Percentiles rank a stretch among this genome's conserved stretches.
phyloP scores from a whole-genome alignment of 2,329 filamentous ascomycete species.

The Aspergillus sp. region DNA sequence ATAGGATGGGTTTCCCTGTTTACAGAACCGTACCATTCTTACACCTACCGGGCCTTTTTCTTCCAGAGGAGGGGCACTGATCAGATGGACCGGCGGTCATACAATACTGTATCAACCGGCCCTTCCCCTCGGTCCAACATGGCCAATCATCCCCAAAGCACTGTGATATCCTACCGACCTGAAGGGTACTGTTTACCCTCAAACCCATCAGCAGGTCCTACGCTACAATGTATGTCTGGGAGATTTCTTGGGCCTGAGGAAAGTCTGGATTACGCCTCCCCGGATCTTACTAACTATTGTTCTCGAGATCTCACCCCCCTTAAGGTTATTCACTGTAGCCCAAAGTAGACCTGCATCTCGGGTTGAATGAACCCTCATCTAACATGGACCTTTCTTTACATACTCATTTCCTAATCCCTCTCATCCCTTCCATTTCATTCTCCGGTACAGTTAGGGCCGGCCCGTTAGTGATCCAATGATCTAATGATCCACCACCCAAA shows the following conservation, averaged over 20 bases:
- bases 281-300: neutral
- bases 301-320: neutral
- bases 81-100: constrained; percentile 21
- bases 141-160: constrained; percentile 16
- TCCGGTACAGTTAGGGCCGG: constrained; percentile 25
- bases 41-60: constrained; percentile 4
- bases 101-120: constrained; percentile 14
- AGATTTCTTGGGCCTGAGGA: neutral
- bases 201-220: neutral
- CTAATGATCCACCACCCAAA: constrained; percentile 11
- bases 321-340: neutral
- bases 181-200: constrained; percentile 7
- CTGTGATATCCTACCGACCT: constrained; percentile 13
- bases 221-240: neutral
- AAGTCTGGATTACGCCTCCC: neutral
- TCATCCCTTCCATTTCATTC: constrained; percentile 2
- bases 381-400: neutral
- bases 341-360: neutral
- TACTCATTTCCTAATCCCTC: neutral
- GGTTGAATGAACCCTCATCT: too few species aligned
- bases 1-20: constrained; percentile 8
- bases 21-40: constrained; percentile 15
- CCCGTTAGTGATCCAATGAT: constrained; percentile 24
- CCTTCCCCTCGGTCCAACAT: constrained; percentile 9
- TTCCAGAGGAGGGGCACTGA: constrained; percentile 3